Percentiles rank a stretch among this genome's conserved stretches.
Conservation (phyloP, 2,329 filamentous ascomycete species). For the Neophaeococcomyces mojaviensis region DNA sequence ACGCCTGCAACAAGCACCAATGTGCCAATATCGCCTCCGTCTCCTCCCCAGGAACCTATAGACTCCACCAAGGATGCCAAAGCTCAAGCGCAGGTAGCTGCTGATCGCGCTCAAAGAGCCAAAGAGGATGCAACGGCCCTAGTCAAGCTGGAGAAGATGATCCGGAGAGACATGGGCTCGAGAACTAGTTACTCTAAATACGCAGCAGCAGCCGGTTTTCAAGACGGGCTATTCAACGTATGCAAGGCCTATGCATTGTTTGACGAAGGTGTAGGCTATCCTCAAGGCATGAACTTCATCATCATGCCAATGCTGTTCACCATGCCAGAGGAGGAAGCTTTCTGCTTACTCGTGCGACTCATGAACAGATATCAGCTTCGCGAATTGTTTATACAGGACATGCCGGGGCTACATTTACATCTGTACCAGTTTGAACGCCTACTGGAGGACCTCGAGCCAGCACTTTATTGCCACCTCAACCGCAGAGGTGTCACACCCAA, state of each 20-base stretch:
- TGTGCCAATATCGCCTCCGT: slow-evolving; percentile 48
- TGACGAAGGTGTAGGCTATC: slow-evolving; percentile 90
- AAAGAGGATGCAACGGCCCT: slow-evolving; percentile 69
- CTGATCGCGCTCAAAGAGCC: slow-evolving; percentile 67
- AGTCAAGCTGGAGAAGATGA: slow-evolving; percentile 80
- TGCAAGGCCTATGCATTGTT: slow-evolving; percentile 97
- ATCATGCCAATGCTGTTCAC: slow-evolving; percentile 96
- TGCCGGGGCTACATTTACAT: slow-evolving; percentile 89
- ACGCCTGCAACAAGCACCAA: slow-evolving; percentile 50
- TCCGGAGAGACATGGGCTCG: slow-evolving; percentile 82
- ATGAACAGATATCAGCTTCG: slow-evolving; percentile 96
- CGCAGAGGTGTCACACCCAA: slow-evolving; percentile 81
- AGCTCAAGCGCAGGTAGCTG: slow-evolving; percentile 54
- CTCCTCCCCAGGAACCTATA: slow-evolving; percentile 51
- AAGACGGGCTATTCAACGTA: slow-evolving; percentile 88
- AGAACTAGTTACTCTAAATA: slow-evolving; percentile 96
- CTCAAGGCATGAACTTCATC: slow-evolving; percentile 98
- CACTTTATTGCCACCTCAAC: slow-evolving; percentile 87
- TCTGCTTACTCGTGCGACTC: slow-evolving; percentile 80
- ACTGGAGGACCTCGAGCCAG: slow-evolving; percentile 87
- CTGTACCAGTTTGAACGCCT: slow-evolving; percentile 93
- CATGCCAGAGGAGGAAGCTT: slow-evolving; percentile 97
- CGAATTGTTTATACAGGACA: slow-evolving; percentile 88
- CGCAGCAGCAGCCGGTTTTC: slow-evolving; percentile 79
- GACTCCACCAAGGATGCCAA: slow-evolving; percentile 53